Percentiles rank a stretch among this genome's conserved stretches.
These are phyloP conservation scores for Arabidopsis suecica DNA, from an alignment of 345 rosid genomes.

Conservation along the genomic window DNA sequence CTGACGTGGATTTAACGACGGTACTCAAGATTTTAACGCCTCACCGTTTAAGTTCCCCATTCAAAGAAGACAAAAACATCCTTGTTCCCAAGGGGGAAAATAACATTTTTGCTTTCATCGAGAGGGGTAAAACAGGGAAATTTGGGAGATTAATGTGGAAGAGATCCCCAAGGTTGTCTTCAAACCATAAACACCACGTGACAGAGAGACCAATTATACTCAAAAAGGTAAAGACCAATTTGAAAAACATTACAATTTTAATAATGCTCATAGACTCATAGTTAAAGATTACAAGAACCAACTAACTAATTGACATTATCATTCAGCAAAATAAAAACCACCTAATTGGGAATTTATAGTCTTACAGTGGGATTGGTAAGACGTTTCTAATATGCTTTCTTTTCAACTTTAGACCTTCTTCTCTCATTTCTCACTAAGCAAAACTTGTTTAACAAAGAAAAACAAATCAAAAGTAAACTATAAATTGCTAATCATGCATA, in stretches of 20 bases:
- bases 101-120: neutral
- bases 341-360: neutral
- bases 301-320: neutral
- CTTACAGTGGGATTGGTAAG: too few relatives aligned
- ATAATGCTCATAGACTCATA: neutral
- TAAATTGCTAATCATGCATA: neutral
- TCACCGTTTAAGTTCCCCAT: neutral
- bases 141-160: neutral
- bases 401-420: too few relatives aligned
- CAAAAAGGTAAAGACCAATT: neutral
- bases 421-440: neutral
- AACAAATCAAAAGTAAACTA: neutral
- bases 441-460: neutral
- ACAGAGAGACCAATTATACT: neutral
- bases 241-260: neutral
- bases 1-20: constrained; percentile 25
- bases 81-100: neutral
- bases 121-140: neutral
- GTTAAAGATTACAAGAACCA: neutral
- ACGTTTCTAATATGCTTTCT: too few relatives aligned
- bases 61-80: neutral
- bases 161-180: constrained; percentile 4
- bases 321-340: neutral
- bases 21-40: neutral
- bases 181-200: constrained; percentile 21